phyloP scores from a whole-genome alignment of 2,329 filamentous ascomycete genomes.

The Hymenoscyphus infarciens region DNA sequence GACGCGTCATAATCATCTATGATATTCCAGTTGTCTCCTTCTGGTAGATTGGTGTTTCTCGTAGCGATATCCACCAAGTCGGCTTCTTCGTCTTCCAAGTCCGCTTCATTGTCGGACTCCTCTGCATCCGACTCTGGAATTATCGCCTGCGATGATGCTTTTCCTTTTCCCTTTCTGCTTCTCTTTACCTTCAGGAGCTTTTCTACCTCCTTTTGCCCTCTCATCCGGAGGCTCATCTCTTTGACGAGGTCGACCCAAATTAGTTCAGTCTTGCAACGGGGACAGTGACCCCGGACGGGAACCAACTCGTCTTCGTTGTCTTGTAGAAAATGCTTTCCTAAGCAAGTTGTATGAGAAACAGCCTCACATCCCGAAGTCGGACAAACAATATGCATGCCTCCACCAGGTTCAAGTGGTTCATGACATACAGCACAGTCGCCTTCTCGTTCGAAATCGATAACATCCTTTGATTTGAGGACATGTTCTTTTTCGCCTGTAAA shows the following conservation, averaged over 20 bases:
- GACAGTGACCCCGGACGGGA: constrained; percentile 68
- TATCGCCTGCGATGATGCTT: constrained; percentile 18
- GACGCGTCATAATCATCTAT: constrained; percentile 25
- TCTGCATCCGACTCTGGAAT: constrained; percentile 18
- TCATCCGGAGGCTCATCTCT: constrained; percentile 70
- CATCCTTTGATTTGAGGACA: constrained; percentile 51
- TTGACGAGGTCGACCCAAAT: constrained; percentile 77
- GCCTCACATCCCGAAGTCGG: constrained; percentile 51
- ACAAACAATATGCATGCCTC: constrained; percentile 56
- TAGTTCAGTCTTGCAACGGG: constrained; percentile 59
- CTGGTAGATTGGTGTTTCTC: neutral
- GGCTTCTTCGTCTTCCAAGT: constrained; percentile 12
- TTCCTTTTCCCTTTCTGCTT: constrained; percentile 16
- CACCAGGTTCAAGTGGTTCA: constrained; percentile 42
- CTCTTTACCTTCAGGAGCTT: constrained; percentile 56
- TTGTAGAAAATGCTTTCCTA: constrained; percentile 50
- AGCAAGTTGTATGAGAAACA: constrained; percentile 58
- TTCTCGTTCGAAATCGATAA: constrained; percentile 54
- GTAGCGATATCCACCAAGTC: constrained; percentile 10
- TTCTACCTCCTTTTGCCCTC: constrained; percentile 67
- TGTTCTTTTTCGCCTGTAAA: constrained; percentile 52
- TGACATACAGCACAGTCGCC: constrained; percentile 53
- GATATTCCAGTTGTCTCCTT: constrained; percentile 22
- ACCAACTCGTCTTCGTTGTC: constrained; percentile 47
- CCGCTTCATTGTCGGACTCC: constrained; percentile 16